Conservation (phyloP, 1,139 yeast species). For the Zygosaccharomyces pseudobailii region DNA sequence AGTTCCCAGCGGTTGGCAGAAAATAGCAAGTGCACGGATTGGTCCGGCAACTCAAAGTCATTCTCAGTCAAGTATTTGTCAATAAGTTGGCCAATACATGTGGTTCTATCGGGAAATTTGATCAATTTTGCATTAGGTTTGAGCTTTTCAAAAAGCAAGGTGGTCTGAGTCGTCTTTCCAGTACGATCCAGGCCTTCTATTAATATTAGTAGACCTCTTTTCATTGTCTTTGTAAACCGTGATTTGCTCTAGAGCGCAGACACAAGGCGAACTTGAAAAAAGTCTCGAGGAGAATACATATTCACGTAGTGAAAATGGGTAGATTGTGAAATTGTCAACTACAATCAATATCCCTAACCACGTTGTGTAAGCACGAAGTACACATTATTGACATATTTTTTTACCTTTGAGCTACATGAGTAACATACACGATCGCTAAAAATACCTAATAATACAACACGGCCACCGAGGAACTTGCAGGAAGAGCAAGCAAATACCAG, state of each 20-base stretch:
- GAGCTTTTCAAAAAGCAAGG: constrained; percentile 41
- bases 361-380: too few species aligned
- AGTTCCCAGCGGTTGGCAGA: constrained; percentile 95
- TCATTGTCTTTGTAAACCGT: constrained; percentile 17
- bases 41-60: constrained; percentile 52
- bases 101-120: constrained; percentile 85
- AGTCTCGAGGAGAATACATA: too few species aligned
- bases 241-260: background rate
- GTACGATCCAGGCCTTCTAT: constrained; percentile 94
- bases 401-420: too few species aligned
- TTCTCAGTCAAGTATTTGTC: constrained; percentile 62
- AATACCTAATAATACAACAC: too few species aligned
- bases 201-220: constrained; percentile 68
- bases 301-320: too few species aligned
- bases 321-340: too few species aligned
- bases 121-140: constrained; percentile 42
- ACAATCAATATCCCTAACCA: too few species aligned
- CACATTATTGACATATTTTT: too few species aligned
- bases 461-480: too few species aligned
- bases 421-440: too few species aligned
- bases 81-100: constrained; percentile 74
- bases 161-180: constrained; percentile 89
- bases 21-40: constrained; percentile 81
- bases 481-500: too few species aligned
- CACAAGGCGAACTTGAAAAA: background rate